Evolutionary conservation across 768 basidiomycete species (phyloP).

Genomic region (Phallus indusiatus): DNA sequence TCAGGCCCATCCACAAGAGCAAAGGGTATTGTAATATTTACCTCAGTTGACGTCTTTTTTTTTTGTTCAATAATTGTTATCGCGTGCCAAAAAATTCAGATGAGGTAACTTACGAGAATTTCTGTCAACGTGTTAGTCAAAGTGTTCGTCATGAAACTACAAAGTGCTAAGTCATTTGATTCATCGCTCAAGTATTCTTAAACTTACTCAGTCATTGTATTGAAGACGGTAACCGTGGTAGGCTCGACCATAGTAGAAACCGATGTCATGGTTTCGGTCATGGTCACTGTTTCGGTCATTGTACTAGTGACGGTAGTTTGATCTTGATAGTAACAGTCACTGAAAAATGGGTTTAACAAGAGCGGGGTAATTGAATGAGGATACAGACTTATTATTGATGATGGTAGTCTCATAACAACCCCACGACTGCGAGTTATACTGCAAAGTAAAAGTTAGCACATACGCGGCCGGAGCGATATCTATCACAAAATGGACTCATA

Average conservation of each 20-base stretch:
- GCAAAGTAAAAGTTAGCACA: no score
- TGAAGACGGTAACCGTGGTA: conserved; percentile 33
- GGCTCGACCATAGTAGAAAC: conserved; percentile 29
- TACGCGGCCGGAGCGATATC: neutral
- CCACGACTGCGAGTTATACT: conserved; percentile 20
- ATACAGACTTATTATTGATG: conserved; percentile 33
- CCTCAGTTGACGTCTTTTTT: conserved; percentile 34
- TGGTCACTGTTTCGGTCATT: conserved; percentile 26
- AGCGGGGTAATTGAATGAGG: neutral
- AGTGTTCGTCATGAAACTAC: conserved; percentile 13
- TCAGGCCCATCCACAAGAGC: neutral
- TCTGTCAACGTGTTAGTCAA: conserved; percentile 16
- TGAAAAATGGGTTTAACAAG: conserved; percentile 6
- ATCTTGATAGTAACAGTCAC: conserved; percentile 2
- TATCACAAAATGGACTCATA: conserved; percentile 21
- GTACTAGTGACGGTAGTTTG: conserved; percentile 24
- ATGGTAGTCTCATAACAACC: conserved; percentile 59
- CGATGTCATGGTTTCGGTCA: conserved; percentile 17
- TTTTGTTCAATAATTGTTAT: neutral
- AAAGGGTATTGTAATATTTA: conserved; percentile 4
- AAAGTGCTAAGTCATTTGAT: neutral
- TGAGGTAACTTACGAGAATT: conserved; percentile 9
- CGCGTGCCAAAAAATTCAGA: neutral
- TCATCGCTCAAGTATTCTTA: neutral
- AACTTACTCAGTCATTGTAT: conserved; percentile 26